Base-by-base conservation (phyloP, 441 rosid species). In the Pelargonium hybrid region DNA sequence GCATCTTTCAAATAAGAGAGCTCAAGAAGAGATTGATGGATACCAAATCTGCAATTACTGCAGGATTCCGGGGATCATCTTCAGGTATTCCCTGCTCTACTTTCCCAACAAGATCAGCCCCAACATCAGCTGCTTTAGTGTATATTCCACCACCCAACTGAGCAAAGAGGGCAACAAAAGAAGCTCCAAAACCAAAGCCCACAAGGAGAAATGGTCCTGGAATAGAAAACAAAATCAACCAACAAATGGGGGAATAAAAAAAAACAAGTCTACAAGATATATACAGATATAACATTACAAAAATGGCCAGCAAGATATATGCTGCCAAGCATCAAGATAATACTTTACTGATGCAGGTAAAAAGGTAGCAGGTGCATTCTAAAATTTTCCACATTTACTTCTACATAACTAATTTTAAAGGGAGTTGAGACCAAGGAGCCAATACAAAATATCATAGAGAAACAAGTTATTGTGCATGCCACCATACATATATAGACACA, bases 51-150 rank as follows among this genome's bases (percentile, higher is more conserved):
- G 99, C 98, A 74, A 94, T 92, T 65, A 94, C 99, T 14, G 99
- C 99, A 75, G 99, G 98, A 80, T 94, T 94, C 74, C 99, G 86
- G 67, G 99, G 99, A 86, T 94, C 98, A 82, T 94, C 99, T 84
- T 92, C 98, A 6, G 98, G 99, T 78, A 94, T 94, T 69, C 98
- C 99, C 84, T 92, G 97, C 81, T 94, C 99, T 47, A 94, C 94
- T 92, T 92, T 94, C 73, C 99, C 99, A 68, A 94, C 98, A 23
- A 94, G 94, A 79, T 94, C 99, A 72, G 99, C 99, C 69, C 99
- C 99, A 67, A 94, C 99, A 84, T 94, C 99, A 85, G 99, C 99
- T 57, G 98, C 99, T 84, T 94, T 94, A 50, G 98, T 94, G 73
- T 78, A 92, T 84, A 94, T 94, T 75, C 99, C 98, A 82, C 99